Conservation (phyloP, 192 early-diverging fungal species). For the Mortierella antarctica region DNA sequence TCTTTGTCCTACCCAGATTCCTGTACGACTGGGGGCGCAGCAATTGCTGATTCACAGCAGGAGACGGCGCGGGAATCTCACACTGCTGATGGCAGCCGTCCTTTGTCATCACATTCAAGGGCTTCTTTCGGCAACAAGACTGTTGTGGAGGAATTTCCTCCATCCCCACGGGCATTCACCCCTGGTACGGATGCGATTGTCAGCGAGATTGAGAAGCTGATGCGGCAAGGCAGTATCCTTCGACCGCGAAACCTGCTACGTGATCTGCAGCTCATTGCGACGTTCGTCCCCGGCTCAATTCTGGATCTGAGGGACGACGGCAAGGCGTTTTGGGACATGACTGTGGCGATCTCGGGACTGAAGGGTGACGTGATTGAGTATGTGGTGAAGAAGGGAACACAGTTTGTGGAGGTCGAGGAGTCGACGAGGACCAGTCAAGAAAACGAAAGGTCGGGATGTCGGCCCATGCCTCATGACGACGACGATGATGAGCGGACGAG, state of each 20-base stretch:
- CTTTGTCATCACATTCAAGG: slow-evolving; percentile 2
- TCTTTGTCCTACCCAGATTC: slow-evolving; percentile 53
- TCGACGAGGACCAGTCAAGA: slow-evolving; percentile 9
- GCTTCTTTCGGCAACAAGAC: background rate
- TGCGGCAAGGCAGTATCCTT: slow-evolving; percentile 29
- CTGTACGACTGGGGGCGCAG: background rate
- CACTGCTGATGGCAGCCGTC: no score
- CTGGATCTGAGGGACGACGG: slow-evolving; percentile 54
- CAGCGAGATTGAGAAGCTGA: slow-evolving; percentile 51
- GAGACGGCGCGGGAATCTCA: background rate
- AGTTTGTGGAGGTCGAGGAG: slow-evolving; percentile 38
- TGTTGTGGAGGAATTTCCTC: background rate
- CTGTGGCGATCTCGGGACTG: slow-evolving; percentile 45
- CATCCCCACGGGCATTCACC: slow-evolving; percentile 33
- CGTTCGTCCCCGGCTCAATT: slow-evolving; percentile 48
- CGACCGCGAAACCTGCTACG: slow-evolving; percentile 47
- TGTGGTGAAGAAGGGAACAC: slow-evolving; percentile 46
- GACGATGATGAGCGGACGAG: slow-evolving; percentile 42
- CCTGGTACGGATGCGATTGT: slow-evolving; percentile 57
- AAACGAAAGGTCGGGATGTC: slow-evolving; percentile 12
- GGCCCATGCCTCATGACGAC: slow-evolving; percentile 7
- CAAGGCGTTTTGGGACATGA: slow-evolving; percentile 60
- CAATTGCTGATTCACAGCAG: background rate
- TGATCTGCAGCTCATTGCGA: slow-evolving; percentile 54
- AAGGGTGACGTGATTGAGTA: slow-evolving; percentile 52